These are phyloP conservation scores for Microcos paniculata DNA, from an alignment of 345 rosid species.

Conservation along the genomic window DNA sequence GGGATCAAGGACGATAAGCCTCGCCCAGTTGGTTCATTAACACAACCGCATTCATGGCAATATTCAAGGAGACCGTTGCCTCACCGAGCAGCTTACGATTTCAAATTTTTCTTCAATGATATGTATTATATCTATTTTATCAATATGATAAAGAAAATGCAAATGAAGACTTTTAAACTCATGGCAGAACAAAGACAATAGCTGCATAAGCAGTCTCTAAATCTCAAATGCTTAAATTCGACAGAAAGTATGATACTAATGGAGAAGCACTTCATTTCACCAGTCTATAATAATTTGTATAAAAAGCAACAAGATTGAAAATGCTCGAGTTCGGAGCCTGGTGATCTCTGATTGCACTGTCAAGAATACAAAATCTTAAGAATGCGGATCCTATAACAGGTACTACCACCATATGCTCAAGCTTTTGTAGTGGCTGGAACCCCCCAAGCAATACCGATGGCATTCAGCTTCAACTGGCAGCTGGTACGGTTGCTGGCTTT, in stretches of 20 bases:
- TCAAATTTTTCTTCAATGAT: not conserved
- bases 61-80: not conserved
- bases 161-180: not conserved
- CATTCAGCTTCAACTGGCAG: constrained; percentile 38
- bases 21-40: too few relatives aligned
- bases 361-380: not conserved
- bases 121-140: not conserved
- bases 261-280: not conserved
- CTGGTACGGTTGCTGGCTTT: constrained; percentile 55
- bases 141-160: not conserved
- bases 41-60: not conserved
- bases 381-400: not conserved
- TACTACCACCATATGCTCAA: not conserved
- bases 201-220: not conserved
- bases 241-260: not conserved
- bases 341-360: not conserved
- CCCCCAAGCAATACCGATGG: not conserved
- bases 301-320: not conserved
- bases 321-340: not conserved
- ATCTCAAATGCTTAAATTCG: not conserved
- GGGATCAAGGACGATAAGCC: too few relatives aligned
- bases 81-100: not conserved
- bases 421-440: not conserved
- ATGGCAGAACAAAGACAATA: not conserved
- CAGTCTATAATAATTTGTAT: not conserved